These are phyloP conservation scores for Pseudoperonospora humuli DNA, from an alignment of 352 stramenopile species.

Conservation along the genomic window DNA sequence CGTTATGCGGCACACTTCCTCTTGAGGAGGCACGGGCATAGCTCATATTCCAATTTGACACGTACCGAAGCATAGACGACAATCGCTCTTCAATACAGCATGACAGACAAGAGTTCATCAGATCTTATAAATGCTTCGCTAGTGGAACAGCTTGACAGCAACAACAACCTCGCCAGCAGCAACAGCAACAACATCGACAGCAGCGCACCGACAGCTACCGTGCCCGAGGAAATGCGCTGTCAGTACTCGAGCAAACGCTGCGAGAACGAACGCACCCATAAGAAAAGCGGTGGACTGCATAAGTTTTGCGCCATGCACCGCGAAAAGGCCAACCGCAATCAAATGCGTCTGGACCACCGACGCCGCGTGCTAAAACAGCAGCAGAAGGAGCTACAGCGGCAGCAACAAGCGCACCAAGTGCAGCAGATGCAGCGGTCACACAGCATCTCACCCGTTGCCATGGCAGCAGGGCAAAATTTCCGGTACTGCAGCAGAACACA, in stretches of 20 bases:
- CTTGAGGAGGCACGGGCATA: slow-evolving; percentile 8
- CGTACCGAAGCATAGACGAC: too few relatives aligned
- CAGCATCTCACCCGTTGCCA: slow-evolving; percentile 10
- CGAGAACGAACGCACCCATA: slow-evolving; percentile 42
- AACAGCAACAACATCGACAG: neutral
- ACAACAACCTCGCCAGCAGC: neutral
- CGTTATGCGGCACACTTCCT: slow-evolving; percentile 6
- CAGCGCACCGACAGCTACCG: neutral
- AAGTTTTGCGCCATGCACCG: slow-evolving; percentile 69
- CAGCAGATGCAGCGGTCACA: slow-evolving; percentile 19
- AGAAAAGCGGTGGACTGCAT: slow-evolving; percentile 64
- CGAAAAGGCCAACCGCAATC: slow-evolving; percentile 63
- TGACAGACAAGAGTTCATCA: slow-evolving; percentile 16
- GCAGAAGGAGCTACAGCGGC: slow-evolving; percentile 30
- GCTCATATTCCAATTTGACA: slow-evolving; percentile 26
- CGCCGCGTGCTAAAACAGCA: slow-evolving; percentile 47
- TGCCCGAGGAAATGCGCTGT: slow-evolving; percentile 41
- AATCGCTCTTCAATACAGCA: slow-evolving; percentile 11
- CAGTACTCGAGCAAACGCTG: slow-evolving; percentile 71
- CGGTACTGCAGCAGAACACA: slow-evolving; percentile 13
- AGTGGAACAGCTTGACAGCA: slow-evolving; percentile 6
- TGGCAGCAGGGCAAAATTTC: slow-evolving; percentile 31
- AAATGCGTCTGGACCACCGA: slow-evolving; percentile 58
- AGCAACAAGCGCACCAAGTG: slow-evolving; percentile 31
- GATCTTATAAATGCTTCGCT: slow-evolving; percentile 9